Evolutionary conservation across 78 protist genomes (phyloP).

Genomic region (Bodo saltans): DNA sequence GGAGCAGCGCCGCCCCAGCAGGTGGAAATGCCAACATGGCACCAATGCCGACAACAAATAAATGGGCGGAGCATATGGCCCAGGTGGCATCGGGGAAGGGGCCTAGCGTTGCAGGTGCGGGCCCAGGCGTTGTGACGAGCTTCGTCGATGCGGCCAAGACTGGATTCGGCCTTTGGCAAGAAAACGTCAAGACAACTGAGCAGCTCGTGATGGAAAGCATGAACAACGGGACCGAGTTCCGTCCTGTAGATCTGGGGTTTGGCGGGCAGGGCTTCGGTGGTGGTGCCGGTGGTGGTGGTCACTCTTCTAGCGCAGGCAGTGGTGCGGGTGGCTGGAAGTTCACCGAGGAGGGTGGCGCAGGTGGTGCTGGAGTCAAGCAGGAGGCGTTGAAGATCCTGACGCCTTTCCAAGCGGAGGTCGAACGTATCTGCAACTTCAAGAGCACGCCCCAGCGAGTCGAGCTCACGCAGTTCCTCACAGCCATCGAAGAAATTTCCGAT

Average conservation of each 20-base stretch:
- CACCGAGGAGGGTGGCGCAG: neutral
- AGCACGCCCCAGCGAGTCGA: conserved; percentile 3
- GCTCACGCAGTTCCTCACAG: neutral
- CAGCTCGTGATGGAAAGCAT: neutral
- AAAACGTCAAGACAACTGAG: neutral
- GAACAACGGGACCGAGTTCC: neutral
- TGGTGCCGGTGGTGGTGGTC: neutral
- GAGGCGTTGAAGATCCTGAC: neutral
- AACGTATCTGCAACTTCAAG: neutral
- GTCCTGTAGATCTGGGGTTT: neutral
- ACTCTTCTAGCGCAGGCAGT: neutral
- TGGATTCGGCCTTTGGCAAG: neutral
- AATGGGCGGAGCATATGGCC: neutral
- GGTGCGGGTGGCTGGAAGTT: neutral
- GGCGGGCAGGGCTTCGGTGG: too few relatives aligned
- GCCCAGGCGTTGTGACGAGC: too few relatives aligned
- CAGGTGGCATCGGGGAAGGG: too few relatives aligned
- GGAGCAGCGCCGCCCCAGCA: too few relatives aligned
- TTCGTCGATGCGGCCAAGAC: neutral
- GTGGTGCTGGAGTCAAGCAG: neutral
- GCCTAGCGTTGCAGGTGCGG: too few relatives aligned
- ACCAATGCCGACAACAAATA: neutral
- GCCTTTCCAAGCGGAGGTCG: neutral
- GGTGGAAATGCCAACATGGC: neutral
- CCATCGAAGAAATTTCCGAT: neutral